Percentiles rank a stretch among this genome's conserved stretches.
Evolutionary conservation across 768 basidiomycete species (phyloP).

Genomic region (Leccinum subtestaceum): DNA sequence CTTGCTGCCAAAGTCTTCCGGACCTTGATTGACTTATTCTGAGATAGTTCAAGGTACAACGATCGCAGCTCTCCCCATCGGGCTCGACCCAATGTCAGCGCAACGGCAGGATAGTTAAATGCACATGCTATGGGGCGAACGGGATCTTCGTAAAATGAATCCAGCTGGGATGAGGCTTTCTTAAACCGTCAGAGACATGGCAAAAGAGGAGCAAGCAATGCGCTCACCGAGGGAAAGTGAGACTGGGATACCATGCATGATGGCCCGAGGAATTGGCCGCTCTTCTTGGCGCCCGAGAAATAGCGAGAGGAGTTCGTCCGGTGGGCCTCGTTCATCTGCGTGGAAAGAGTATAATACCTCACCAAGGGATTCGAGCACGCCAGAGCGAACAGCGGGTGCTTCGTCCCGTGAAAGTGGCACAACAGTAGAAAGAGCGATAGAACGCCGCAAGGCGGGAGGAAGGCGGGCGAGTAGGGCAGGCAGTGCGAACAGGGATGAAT

Average conservation of each 20-base stretch:
- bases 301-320: conserved; percentile 66
- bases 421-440: conserved; percentile 65
- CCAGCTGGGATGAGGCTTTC: conserved; percentile 31
- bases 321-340: conserved; percentile 59
- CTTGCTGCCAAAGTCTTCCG: conserved; percentile 83
- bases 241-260: conserved; percentile 5
- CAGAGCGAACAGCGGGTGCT: conserved; percentile 66
- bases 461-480: conserved; percentile 77
- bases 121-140: conserved; percentile 77
- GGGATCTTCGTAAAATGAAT: conserved; percentile 58
- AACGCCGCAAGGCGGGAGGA: conserved; percentile 50
- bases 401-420: conserved; percentile 62
- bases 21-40: conserved; percentile 60
- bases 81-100: conserved; percentile 69
- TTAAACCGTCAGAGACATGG: conserved; percentile 5
- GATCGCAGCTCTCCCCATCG: conserved; percentile 76
- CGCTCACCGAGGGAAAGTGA: conserved; percentile 18
- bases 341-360: conserved; percentile 86
- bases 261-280: conserved; percentile 32
- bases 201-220: background rate
- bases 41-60: conserved; percentile 63
- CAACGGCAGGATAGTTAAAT: conserved; percentile 91
- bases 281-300: conserved; percentile 66
- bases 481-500: conserved; percentile 82
- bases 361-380: conserved; percentile 82